These are phyloP conservation scores for Ceratocystis alfenasii DNA, from an alignment of 2,329 filamentous ascomycete genomes.

Conservation along the genomic window DNA sequence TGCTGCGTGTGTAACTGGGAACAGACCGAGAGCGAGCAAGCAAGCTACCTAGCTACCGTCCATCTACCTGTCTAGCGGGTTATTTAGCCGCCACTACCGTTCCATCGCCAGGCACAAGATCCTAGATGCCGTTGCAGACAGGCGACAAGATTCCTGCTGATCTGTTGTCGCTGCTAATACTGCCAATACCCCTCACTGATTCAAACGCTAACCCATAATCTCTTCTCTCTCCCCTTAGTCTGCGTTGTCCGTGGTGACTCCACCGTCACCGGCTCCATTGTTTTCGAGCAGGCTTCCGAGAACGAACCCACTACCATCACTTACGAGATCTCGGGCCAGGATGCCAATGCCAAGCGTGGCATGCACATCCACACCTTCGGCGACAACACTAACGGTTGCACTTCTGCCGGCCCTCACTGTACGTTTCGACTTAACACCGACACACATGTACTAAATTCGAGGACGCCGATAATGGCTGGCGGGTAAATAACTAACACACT, in stretches of 20 bases:
- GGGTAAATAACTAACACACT: background rate
- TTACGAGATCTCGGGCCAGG: conserved; percentile 86
- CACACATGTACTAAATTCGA: no score
- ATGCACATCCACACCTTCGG: conserved; percentile 99
- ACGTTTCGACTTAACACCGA: conserved; percentile 32
- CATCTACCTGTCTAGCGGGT: background rate
- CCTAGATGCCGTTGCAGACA: background rate
- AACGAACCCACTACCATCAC: conserved; percentile 69
- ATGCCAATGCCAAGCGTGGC: conserved; percentile 89
- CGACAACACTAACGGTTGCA: conserved; percentile 99
- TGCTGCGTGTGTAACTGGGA: background rate
- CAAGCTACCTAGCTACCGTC: background rate
- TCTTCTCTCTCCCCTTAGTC: conserved; percentile 46
- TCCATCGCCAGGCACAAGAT: background rate
- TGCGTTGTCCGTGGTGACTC: conserved; percentile 96
- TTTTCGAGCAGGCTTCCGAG: conserved; percentile 87
- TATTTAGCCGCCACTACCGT: background rate
- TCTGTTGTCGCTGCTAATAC: background rate
- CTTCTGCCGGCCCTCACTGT: conserved; percentile 96
- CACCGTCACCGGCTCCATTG: conserved; percentile 84
- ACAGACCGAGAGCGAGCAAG: background rate
- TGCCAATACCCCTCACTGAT: conserved; percentile 9
- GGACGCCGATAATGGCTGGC: background rate
- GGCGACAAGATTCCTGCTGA: background rate
- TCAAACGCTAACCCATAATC: conserved; percentile 4